Evolutionary conservation across 2,329 filamentous ascomycete species (phyloP), one percentile per base, ranked within the genome.

Genomic region (Trichophyton verrucosum): DNA sequence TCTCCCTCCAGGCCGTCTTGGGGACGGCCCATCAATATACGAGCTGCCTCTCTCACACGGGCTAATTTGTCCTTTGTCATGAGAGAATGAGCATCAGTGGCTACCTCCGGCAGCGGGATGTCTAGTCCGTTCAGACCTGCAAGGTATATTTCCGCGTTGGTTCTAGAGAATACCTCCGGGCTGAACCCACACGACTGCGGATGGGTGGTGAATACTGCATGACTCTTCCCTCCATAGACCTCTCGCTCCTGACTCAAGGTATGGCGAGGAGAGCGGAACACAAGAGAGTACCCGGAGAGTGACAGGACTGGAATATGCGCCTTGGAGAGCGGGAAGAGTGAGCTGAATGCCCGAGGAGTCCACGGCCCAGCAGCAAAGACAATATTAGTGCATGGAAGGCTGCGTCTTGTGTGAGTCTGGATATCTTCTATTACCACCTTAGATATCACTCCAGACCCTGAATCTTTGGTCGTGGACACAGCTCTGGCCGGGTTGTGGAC

Each of bases 211-310:
- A 89, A 91, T 2, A 92, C 73, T 1, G 87, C 85, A 70, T 90
- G 85, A 68, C 83, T 87, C 1, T 77, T 75, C 36, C 69, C 69
- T 2, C 61, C 77, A n/a, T 78, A 71, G 46, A 75, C 70, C 3
- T 65, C 65, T 3, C 59, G 64, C 58, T 74, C 71, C 7, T 70
- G 67, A 6, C 68, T 65, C 11, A 66, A 57, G 2, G 66, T 73
- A 63, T 62, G 76, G 72, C 78, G 75, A 1, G 85, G 82, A 4
- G 82, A 83, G 61, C 76, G 80, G 3, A 91, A 72, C 2, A 91
- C 80, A 7, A 92, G 73, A 17, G 86, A 89, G 72, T 91, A 85
- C 0, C 88, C 89, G 0, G 86, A 86, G 3, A 91, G 75, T 17
- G 82, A 78, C 2, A 76, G 75, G 47, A 90, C 76, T 0, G 84